Base-by-base conservation (phyloP, 1,139 yeast species). In the Wickerhamomyces sp. region DNA sequence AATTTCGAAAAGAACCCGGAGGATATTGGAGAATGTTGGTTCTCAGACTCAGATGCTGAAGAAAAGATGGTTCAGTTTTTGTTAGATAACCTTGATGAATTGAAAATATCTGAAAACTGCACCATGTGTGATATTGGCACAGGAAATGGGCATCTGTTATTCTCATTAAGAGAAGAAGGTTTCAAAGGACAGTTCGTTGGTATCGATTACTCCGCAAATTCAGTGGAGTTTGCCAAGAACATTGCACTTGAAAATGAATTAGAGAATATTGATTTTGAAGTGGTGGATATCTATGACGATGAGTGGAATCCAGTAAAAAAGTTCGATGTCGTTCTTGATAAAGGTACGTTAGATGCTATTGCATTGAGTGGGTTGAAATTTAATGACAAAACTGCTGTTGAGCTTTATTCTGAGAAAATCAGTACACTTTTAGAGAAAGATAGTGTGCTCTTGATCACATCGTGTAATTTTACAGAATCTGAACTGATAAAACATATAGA, bases 21-120 rank as follows among this genome's bases (percentile, higher is more conserved):
- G 18, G 98, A 93, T 61, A 82, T 91, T 0, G 99, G 99, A 3
- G 99, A 93, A 64, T 79, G 91, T 62, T 94, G 99, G 99, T 93
- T 93, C 64, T 83, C 85, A 53, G 98, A 94, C 59, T 84, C 89
- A 13, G 90, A 85, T 59, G 98, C 99, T 1, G 98, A 91, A 60
- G 73, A 73, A 49, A 83, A 80, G 61, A 85, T 93, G 81, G 75
- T 86, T 26, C 78, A 79, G 45, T 91, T 83, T 58, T 61, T 89
- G 18, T 63, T 68, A 18, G 74, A 72, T 2, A 67, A 73, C 44
- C 50, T 68, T 3, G 75, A 67, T 6, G 55, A 65, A 32, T 43
- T 56, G 14, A 46, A 54, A 1, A 60, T 68, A 26, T 42, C 53
- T 4, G 59, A 61, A 4, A 56, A 58, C 14, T 62, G 71, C 11